A percentile compares a stretch with the other conserved stretches of the same genome.
Evolutionary conservation across 192 early-diverging fungal species (phyloP).

Genomic region (Pilaira anomala): DNA sequence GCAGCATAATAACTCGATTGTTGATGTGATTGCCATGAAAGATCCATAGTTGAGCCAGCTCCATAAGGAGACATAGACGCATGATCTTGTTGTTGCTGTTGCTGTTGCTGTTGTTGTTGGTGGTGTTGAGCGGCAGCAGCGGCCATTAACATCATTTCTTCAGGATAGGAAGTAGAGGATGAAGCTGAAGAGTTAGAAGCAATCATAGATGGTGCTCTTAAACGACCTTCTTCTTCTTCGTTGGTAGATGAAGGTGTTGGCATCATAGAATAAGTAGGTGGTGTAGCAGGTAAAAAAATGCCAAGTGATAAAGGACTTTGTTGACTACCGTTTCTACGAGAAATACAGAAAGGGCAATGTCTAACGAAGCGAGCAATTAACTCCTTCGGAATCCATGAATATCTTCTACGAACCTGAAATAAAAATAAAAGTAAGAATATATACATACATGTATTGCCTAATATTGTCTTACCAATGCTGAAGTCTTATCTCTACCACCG

Average conservation of each 20-base stretch:
- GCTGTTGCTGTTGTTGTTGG: background rate
- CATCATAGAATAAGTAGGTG: constrained; percentile 6
- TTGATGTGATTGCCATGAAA: constrained; percentile 11
- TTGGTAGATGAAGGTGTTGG: background rate
- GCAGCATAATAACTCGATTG: constrained; percentile 9
- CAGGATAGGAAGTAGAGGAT: constrained; percentile 11
- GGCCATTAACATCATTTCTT: constrained; percentile 17
- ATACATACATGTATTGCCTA: background rate
- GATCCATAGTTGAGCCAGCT: constrained; percentile 7
- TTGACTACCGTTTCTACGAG: constrained; percentile 38
- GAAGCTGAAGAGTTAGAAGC: constrained; percentile 9
- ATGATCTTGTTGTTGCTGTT: background rate
- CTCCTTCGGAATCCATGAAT: constrained; percentile 49
- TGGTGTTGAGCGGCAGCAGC: constrained; percentile 1
- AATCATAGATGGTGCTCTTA: constrained; percentile 12
- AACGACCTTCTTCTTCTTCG: background rate
- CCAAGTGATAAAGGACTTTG: constrained; percentile 22
- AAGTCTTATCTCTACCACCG: constrained; percentile 52
- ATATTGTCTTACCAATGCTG: constrained; percentile 38
- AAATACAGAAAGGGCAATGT: constrained; percentile 43
- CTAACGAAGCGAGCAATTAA: constrained; percentile 48
- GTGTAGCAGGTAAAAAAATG: constrained; percentile 8
- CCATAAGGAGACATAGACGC: constrained; percentile 16
- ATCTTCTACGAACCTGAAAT: constrained; percentile 41
- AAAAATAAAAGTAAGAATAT: background rate